Percentiles rank a stretch among this genome's conserved stretches.
phyloP scores from a whole-genome alignment of 2,329 filamentous ascomycete species.

The Phaeophleospora eucalypticola region DNA sequence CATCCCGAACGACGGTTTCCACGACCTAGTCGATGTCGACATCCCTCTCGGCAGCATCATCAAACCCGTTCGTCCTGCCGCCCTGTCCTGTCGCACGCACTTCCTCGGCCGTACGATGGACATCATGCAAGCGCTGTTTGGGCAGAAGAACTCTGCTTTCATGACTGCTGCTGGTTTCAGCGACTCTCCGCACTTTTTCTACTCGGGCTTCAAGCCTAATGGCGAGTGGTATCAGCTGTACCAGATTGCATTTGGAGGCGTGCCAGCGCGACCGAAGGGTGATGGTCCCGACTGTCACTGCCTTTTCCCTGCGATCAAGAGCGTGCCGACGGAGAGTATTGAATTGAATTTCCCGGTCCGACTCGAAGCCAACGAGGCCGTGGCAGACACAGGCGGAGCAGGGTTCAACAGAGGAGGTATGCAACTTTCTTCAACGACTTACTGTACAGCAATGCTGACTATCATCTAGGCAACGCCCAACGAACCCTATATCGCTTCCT shows the following conservation, averaged over 20 bases:
- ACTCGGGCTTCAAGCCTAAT: constrained; percentile 38
- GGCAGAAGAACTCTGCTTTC: constrained; percentile 25
- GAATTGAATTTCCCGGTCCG: constrained; percentile 27
- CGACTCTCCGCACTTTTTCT: constrained; percentile 28
- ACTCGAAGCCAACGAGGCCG: constrained; percentile 27
- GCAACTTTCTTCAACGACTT: neutral
- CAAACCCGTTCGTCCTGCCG: constrained; percentile 26
- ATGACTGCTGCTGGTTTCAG: constrained; percentile 28
- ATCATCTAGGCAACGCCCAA: constrained; percentile 17
- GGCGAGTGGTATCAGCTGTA: constrained; percentile 46
- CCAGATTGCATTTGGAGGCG: constrained; percentile 28
- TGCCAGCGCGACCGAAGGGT: constrained; percentile 25
- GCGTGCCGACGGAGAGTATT: constrained; percentile 26
- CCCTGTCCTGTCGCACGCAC: constrained; percentile 24
- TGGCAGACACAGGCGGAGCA: constrained; percentile 24
- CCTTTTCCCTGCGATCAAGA: constrained; percentile 26
- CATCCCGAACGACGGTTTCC: constrained; percentile 27
- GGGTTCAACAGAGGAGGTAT: constrained; percentile 23
- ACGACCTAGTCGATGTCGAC: constrained; percentile 25
- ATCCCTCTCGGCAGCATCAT: constrained; percentile 22
- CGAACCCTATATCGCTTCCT: constrained; percentile 24
- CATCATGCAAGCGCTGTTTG: constrained; percentile 28
- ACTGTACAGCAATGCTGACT: neutral
- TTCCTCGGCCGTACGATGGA: constrained; percentile 27
- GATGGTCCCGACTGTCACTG: constrained; percentile 29